Evolutionary conservation across 139 green algal species (phyloP).

Genomic region (Pleodorina starrii): DNA sequence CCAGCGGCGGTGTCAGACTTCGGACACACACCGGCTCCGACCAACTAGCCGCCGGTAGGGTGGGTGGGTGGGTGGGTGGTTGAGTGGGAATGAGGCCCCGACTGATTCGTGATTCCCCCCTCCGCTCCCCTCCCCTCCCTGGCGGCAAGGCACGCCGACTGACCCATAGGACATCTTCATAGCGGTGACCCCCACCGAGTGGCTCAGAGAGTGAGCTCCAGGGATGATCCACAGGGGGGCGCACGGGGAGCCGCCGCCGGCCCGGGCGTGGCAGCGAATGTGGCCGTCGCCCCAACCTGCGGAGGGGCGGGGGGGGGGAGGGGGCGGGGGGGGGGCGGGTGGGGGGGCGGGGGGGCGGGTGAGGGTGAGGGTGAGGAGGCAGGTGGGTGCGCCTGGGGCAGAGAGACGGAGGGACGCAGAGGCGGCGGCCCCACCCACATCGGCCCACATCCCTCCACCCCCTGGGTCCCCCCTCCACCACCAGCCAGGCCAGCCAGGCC

Average conservation of each 20-base stretch:
- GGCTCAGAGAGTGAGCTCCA: conserved; percentile 48
- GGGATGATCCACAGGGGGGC: conserved; percentile 50
- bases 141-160: no score
- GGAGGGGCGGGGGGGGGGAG: neutral
- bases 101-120: no score
- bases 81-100: no score
- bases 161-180: conserved; percentile 45
- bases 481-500: no score
- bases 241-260: neutral
- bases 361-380: neutral
- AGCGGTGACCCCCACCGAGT: conserved; percentile 46
- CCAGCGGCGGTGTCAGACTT: no score
- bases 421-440: no score
- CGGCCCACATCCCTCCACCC: no score
- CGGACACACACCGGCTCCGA: no score
- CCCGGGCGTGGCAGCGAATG: conserved; percentile 51
- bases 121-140: no score
- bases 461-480: no score
- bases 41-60: no score
- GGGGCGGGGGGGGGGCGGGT: neutral
- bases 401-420: neutral
- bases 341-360: neutral
- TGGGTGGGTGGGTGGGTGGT: no score
- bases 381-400: neutral
- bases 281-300: conserved; percentile 59